A percentile compares a stretch with the other conserved stretches of the same genome.
Conservation (phyloP, 179 eudicot genomes). For the Spinacia oleracea region DNA sequence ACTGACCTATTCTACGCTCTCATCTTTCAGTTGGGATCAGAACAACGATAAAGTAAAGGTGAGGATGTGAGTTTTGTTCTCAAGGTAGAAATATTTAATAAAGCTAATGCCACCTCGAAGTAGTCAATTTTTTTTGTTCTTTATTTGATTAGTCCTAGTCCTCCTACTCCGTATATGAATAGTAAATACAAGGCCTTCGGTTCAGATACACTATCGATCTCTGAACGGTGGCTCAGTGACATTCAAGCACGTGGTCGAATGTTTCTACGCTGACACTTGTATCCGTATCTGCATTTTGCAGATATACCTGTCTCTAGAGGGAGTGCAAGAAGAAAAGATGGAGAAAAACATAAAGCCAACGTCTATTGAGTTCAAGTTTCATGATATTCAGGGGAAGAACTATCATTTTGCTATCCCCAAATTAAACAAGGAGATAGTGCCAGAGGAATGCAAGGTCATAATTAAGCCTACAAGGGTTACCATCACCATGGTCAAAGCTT, state of each 20-base stretch:
- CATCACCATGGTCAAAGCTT: constrained; percentile 64
- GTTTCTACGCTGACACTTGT: background rate
- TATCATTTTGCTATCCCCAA: constrained; percentile 77
- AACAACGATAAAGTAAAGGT: constrained; percentile 91
- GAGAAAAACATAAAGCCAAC: constrained; percentile 54
- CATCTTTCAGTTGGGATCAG: constrained; percentile 98
- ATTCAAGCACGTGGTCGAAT: background rate
- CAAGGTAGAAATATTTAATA: background rate
- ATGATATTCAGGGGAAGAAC: constrained; percentile 88
- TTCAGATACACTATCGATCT: background rate
- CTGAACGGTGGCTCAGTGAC: background rate
- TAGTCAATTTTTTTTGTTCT: background rate
- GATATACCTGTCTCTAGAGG: constrained; percentile 81
- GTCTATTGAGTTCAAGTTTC: constrained; percentile 73
- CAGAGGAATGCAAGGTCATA: constrained; percentile 76
- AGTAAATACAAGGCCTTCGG: too few species aligned
- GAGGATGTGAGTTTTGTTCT: background rate
- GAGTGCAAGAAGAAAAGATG: constrained; percentile 78
- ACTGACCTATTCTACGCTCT: constrained; percentile 53
- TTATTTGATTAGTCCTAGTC: background rate
- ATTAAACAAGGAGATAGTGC: constrained; percentile 68
- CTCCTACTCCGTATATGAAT: background rate
- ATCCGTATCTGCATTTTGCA: constrained; percentile 23
- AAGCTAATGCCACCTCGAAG: background rate
- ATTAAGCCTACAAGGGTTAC: constrained; percentile 81